phyloP scores from a whole-genome alignment of 2,329 filamentous ascomycete species.

The Fusarium protoensiforme region DNA sequence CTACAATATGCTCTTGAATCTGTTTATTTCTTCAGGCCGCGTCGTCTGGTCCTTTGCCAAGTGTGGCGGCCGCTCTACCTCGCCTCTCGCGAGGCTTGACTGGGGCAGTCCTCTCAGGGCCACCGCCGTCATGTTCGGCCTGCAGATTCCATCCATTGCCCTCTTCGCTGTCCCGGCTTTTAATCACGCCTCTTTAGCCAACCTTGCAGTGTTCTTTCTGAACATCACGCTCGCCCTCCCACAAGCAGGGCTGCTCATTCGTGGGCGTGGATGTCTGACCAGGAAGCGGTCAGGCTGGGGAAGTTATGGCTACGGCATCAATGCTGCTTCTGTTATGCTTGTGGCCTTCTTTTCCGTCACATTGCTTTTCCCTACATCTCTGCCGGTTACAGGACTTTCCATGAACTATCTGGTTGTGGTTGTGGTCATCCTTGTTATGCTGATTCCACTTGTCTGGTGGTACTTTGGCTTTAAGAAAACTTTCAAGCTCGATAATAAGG shows the following conservation, averaged over 20 bases:
- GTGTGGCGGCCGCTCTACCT: neutral
- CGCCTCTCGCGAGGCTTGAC: neutral
- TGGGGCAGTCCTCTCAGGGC: neutral
- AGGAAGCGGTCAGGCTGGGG: neutral
- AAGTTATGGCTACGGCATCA: neutral
- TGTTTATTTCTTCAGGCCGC: neutral
- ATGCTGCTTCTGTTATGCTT: neutral
- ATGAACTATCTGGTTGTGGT: neutral
- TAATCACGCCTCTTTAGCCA: neutral
- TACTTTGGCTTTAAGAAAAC: neutral
- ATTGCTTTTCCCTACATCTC: neutral
- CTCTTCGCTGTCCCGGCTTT: neutral
- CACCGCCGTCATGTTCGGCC: neutral
- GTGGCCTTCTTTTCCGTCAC: neutral
- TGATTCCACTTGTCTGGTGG: neutral
- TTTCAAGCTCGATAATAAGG: neutral
- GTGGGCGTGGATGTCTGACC: neutral
- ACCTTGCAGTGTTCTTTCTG: neutral
- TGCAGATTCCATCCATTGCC: neutral
- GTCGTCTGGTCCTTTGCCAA: neutral
- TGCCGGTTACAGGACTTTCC: neutral
- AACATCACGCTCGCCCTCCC: neutral
- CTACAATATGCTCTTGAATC: neutral
- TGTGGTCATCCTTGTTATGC: neutral
- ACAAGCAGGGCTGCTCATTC: neutral